Evolutionary conservation across 1,284 basidiomycete genomes (phyloP).

Genomic region (Tausonia pullulans): DNA sequence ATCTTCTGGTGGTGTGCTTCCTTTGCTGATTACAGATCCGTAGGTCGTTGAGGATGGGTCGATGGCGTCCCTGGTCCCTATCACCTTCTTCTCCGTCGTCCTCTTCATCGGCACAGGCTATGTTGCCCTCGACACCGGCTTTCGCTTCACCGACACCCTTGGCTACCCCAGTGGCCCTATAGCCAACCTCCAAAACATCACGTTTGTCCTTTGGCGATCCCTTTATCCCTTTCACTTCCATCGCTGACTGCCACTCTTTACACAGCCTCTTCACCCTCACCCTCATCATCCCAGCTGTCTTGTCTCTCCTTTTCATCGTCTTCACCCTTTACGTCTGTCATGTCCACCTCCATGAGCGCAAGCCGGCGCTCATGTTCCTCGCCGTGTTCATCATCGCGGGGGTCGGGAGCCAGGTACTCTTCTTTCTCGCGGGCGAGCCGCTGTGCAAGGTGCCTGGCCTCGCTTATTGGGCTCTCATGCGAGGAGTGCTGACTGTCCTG

Average conservation of each 20-base stretch:
- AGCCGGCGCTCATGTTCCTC: not conserved
- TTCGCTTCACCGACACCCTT: constrained; percentile 51
- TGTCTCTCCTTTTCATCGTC: constrained; percentile 44
- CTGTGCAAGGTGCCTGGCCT: constrained; percentile 53
- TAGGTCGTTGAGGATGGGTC: constrained; percentile 62
- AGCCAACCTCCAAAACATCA: constrained; percentile 46
- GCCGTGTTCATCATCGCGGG: not conserved
- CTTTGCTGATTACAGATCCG: not conserved
- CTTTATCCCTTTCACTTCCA: constrained; percentile 51
- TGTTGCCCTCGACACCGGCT: constrained; percentile 62
- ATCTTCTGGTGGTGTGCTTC: not conserved
- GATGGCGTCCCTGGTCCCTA: constrained; percentile 34
- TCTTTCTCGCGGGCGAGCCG: constrained; percentile 60
- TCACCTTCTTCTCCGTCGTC: constrained; percentile 46
- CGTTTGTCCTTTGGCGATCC: constrained; percentile 63
- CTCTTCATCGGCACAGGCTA: constrained; percentile 63
- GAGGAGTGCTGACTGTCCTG: not conserved
- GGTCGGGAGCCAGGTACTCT: constrained; percentile 53
- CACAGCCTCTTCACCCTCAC: not conserved
- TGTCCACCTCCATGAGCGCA: not conserved
- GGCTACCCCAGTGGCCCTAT: constrained; percentile 42
- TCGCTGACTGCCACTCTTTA: constrained; percentile 37
- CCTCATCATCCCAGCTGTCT: constrained; percentile 15
- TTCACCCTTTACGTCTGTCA: constrained; percentile 56
- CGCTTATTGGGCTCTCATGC: not conserved